These are phyloP conservation scores for Helicostylum pulchrum DNA, from an alignment of 192 early-diverging fungal genomes.

Conservation along the genomic window DNA sequence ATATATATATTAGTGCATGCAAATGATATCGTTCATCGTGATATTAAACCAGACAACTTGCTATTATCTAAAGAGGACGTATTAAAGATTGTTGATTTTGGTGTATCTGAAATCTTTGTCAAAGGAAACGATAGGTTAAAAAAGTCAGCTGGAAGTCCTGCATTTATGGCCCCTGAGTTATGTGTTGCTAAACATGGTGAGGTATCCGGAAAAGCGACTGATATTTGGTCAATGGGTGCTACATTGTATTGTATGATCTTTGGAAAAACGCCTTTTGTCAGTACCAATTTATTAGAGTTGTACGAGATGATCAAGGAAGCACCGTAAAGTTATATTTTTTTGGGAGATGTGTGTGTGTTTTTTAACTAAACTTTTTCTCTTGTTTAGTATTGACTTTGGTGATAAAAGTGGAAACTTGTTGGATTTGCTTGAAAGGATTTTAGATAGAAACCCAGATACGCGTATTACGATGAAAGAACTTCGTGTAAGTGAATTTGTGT, in stretches of 20 bases:
- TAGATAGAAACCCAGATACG: constrained; percentile 77
- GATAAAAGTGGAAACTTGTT: constrained; percentile 46
- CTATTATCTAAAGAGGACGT: constrained; percentile 71
- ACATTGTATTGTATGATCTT: constrained; percentile 83
- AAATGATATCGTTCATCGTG: constrained; percentile 88
- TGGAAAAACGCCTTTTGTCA: constrained; percentile 80
- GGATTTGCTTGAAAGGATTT: constrained; percentile 60
- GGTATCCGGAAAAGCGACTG: constrained; percentile 68
- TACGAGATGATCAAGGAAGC: constrained; percentile 70
- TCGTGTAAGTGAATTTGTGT: constrained; percentile 38
- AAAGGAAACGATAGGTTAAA: constrained; percentile 68
- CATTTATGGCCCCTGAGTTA: constrained; percentile 82
- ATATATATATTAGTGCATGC: constrained; percentile 69
- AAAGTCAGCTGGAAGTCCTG: constrained; percentile 84
- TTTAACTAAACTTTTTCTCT: not conserved
- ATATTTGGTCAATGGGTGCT: constrained; percentile 89
- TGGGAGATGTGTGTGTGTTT: not conserved
- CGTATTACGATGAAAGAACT: constrained; percentile 78
- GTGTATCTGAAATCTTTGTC: constrained; percentile 89
- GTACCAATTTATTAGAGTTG: constrained; percentile 72
- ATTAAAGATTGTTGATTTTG: constrained; percentile 97
- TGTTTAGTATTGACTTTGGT: constrained; percentile 25
- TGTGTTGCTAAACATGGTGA: constrained; percentile 66
- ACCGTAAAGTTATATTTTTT: constrained; percentile 22
- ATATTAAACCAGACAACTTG: constrained; percentile 94